A percentile compares a stretch with the other conserved stretches of the same genome.
Evolutionary conservation across 257 asterid species (phyloP).

Genomic region (Scutellaria barbata): DNA sequence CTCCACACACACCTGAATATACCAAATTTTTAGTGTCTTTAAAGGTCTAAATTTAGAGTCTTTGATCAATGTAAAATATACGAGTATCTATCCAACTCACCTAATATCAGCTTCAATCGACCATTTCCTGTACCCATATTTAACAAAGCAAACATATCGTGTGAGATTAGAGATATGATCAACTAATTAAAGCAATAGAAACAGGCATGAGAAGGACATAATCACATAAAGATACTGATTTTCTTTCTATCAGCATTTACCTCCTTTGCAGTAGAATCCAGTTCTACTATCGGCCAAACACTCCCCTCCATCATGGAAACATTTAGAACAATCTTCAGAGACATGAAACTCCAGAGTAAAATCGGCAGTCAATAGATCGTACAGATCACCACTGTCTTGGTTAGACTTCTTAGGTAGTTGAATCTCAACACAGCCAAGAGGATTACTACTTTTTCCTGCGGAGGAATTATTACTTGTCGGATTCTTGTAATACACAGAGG

Average conservation of each 20-base stretch:
- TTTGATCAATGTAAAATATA: neutral
- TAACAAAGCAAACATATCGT: neutral
- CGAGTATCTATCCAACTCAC: constrained; percentile 26
- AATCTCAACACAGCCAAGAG: neutral
- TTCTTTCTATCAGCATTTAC: neutral
- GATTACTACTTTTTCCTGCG: neutral
- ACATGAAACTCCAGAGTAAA: constrained; percentile 35
- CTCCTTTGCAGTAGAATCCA: constrained; percentile 13
- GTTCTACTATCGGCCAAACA: constrained; percentile 3
- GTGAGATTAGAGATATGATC: neutral
- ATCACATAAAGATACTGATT: neutral
- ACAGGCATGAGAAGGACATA: neutral
- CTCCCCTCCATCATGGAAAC: constrained; percentile 26
- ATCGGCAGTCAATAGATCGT: constrained; percentile 11
- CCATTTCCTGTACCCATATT: constrained; percentile 21
- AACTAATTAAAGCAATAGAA: neutral
- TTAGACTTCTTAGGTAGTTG: constrained; percentile 28
- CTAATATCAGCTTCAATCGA: constrained; percentile 19
- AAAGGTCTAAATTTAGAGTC: constrained; percentile 24
- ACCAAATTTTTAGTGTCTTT: constrained; percentile 25
- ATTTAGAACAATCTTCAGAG: neutral
- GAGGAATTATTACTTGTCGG: neutral
- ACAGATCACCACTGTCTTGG: neutral
- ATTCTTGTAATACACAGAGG: neutral
- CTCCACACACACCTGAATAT: constrained; percentile 47